Base-by-base conservation (phyloP, 148 eudicot genomes). In the Selenicereus undatus region DNA sequence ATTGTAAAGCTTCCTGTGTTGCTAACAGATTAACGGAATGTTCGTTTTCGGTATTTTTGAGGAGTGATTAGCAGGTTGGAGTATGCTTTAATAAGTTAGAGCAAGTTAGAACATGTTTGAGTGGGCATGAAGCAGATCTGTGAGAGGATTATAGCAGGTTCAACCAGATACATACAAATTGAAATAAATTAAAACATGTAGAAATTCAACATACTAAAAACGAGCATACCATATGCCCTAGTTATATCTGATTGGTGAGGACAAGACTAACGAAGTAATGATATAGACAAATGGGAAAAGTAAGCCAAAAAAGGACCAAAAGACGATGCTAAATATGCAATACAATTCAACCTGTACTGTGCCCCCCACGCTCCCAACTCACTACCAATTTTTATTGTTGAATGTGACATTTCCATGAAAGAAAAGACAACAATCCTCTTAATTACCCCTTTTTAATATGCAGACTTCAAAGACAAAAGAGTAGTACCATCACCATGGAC, bases 351-450 rank as follows among this genome's bases (percentile, higher is more conserved):
- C 27, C 17, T 22, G 11, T 64, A 26, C n/a, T 60, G 65, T 22
- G 11, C 1, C 30, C 68, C 68, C 68, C 68, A 64, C 68, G 13
- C 68, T 64, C 27, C 2, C 62, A 56, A 56, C 7, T 56, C 22
- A 56, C 62, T 56, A 5, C 62, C 12, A 64, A 29, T 79, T 52
- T 82, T 87, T 84, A 86, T 80, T 86, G 80, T 73, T 78, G 88
- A 81, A 43, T 77, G 87, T 76, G 89, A 91, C 90, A 84, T 82
- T 42, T 82, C 88, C 78, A 54, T 88, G 87, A 82, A 74, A 81
- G 77, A 83, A 83, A 82, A 87, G 87, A 86, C 87, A 87, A 82
- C 78, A 85, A 86, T 89, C 84, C 89, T 48, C 72, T 79, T 84
- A 81, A 88, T 82, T 81, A 73, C 81, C 64, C 43, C 72, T 71